phyloP scores from a whole-genome alignment of 1,139 yeast genomes.

The Taphrina sp. region DNA sequence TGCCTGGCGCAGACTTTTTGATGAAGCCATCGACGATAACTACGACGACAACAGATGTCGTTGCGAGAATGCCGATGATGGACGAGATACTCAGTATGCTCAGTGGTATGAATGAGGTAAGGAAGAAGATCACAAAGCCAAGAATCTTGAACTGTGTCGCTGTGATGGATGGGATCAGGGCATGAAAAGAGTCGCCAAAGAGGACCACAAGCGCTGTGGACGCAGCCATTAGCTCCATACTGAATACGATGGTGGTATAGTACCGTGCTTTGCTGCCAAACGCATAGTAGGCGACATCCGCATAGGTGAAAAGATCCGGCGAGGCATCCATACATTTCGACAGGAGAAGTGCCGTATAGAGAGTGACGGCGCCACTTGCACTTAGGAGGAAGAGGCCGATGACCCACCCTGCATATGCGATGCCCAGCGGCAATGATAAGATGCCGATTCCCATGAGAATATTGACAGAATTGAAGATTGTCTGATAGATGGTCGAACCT shows the following conservation, averaged over 20 bases:
- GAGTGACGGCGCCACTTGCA: conserved; percentile 50
- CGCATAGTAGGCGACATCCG: conserved; percentile 79
- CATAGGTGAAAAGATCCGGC: conserved; percentile 76
- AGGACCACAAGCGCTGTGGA: conserved; percentile 68
- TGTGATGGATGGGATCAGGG: conserved; percentile 58
- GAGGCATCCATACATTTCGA: conserved; percentile 71
- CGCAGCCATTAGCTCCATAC: conserved; percentile 75
- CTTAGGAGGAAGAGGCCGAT: conserved; percentile 51
- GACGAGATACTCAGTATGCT: conserved; percentile 69
- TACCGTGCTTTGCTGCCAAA: conserved; percentile 62
- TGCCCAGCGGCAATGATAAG: conserved; percentile 76
- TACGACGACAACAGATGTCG: conserved; percentile 59
- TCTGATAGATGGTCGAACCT: conserved; percentile 53
- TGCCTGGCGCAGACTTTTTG: conserved; percentile 61
- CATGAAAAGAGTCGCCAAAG: conserved; percentile 78
- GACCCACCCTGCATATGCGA: conserved; percentile 77
- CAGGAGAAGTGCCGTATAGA: conserved; percentile 64
- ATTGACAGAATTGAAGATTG: conserved; percentile 82
- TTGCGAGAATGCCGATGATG: conserved; percentile 70
- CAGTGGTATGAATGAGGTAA: conserved; percentile 66
- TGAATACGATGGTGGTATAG: conserved; percentile 66
- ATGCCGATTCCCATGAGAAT: conserved; percentile 84
- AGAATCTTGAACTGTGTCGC: conserved; percentile 57
- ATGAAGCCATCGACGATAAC: conserved; percentile 64
- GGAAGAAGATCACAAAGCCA: conserved; percentile 60